Evolutionary conservation across 2,329 filamentous ascomycete genomes (phyloP).

Genomic region (Teratosphaeriaceae sp.): DNA sequence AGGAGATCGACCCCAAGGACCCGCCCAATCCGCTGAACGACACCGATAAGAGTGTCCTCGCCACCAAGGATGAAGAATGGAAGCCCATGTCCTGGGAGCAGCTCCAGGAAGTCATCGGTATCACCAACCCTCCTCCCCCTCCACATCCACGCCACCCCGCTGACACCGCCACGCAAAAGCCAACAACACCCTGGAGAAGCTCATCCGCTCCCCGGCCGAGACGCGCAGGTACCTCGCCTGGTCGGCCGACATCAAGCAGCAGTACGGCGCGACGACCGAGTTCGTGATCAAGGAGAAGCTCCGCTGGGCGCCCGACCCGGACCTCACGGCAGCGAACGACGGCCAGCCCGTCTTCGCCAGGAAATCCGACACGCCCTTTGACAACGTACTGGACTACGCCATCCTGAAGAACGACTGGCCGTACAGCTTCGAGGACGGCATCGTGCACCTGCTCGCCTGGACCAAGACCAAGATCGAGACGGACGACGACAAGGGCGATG

Average conservation of each 20-base stretch:
- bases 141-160: no score
- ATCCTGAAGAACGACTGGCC: slow-evolving; percentile 59
- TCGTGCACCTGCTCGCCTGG: slow-evolving; percentile 54
- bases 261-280: slow-evolving; percentile 50
- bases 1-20: slow-evolving; percentile 24
- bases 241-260: slow-evolving; percentile 47
- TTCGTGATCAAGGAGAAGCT: slow-evolving; percentile 52
- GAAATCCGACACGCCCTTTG: slow-evolving; percentile 46
- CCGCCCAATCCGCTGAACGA: slow-evolving; percentile 43
- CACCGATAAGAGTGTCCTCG: slow-evolving; percentile 42
- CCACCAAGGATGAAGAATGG: slow-evolving; percentile 48
- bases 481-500: slow-evolving; percentile 35
- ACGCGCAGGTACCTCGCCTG: slow-evolving; percentile 55
- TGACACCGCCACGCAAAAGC: no score
- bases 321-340: no score
- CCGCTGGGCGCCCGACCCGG: slow-evolving; percentile 44
- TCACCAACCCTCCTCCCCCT: neutral
- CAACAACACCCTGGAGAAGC: slow-evolving; percentile 47
- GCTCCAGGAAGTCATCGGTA: slow-evolving; percentile 47
- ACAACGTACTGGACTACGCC: slow-evolving; percentile 47
- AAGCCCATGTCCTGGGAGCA: slow-evolving; percentile 47
- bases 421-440: slow-evolving; percentile 50
- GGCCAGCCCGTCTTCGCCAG: slow-evolving; percentile 33
- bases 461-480: slow-evolving; percentile 40
- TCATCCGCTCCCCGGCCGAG: slow-evolving; percentile 55